Conservation (phyloP, 2,329 filamentous ascomycete species). For the Exophiala mesophila region DNA sequence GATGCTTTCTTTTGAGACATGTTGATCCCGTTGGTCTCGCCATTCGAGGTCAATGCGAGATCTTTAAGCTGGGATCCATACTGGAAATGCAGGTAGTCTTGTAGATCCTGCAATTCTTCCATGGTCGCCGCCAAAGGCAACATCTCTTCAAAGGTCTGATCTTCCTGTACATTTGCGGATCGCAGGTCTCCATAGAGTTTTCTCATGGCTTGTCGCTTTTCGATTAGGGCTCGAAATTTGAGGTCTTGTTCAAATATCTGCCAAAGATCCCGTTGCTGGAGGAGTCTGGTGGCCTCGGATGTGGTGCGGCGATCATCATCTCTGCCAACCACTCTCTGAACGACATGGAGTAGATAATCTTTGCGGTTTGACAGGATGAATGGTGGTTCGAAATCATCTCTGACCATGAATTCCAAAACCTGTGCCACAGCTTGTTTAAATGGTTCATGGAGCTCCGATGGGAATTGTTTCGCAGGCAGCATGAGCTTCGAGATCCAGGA, state of each 20-base stretch:
- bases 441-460: slow-evolving; percentile 66
- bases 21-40: slow-evolving; percentile 58
- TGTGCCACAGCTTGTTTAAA: slow-evolving; percentile 87
- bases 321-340: slow-evolving; percentile 60
- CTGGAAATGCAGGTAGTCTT: slow-evolving; percentile 94
- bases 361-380: slow-evolving; percentile 98
- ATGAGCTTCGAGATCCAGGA: slow-evolving; percentile 87
- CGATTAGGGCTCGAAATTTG: slow-evolving; percentile 86
- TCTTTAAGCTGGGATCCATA: slow-evolving; percentile 83
- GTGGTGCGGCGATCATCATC: slow-evolving; percentile 65
- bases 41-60: slow-evolving; percentile 56
- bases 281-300: slow-evolving; percentile 74
- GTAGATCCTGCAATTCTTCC: slow-evolving; percentile 93
- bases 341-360: slow-evolving; percentile 90
- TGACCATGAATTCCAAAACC: slow-evolving; percentile 90
- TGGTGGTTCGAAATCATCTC: slow-evolving; percentile 90
- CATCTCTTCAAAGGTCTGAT: slow-evolving; percentile 75
- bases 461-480: slow-evolving; percentile 77
- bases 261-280: slow-evolving; percentile 93
- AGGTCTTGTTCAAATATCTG: slow-evolving; percentile 90
- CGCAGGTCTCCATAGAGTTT: slow-evolving; percentile 72
- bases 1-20: slow-evolving; percentile 77
- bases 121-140: slow-evolving; percentile 74
- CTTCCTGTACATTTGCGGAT: slow-evolving; percentile 60
- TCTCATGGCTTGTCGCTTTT: slow-evolving; percentile 83